phyloP scores from a whole-genome alignment of 1,139 yeast genomes.

The Yamadazyma dushanensis region DNA sequence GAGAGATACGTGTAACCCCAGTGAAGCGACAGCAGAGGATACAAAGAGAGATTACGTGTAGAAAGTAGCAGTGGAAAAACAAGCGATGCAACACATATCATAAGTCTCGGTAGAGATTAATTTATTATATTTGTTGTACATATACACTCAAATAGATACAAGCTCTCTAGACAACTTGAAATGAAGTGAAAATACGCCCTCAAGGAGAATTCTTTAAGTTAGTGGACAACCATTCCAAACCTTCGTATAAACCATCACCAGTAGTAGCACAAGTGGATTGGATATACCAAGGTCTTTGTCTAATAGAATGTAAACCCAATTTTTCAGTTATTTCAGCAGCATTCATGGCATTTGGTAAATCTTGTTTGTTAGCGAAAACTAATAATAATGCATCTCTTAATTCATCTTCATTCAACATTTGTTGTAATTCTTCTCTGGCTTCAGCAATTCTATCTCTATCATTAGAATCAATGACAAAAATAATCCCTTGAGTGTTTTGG shows the following conservation, averaged over 20 bases:
- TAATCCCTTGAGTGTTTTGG: conserved; percentile 46
- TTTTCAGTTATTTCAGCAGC: conserved; percentile 47
- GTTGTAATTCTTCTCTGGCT: conserved; percentile 46
- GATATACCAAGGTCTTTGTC: conserved; percentile 47
- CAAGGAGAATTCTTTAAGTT: conserved; percentile 29
- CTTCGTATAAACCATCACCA: conserved; percentile 46
- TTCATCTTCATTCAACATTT: conserved; percentile 45
- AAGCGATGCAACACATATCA: no score
- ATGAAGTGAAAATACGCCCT: conserved; percentile 2
- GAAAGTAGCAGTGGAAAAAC: no score
- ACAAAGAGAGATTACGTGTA: no score
- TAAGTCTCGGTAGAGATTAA: conserved; percentile 3
- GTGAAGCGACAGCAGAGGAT: no score
- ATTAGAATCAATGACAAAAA: conserved; percentile 43
- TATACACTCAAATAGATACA: conserved; percentile 2
- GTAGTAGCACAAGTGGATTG: conserved; percentile 46
- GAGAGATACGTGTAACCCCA: no score
- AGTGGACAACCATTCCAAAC: conserved; percentile 45
- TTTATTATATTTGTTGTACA: conserved; percentile 2
- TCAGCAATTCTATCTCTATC: conserved; percentile 47
- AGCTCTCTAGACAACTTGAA: conserved; percentile 2
- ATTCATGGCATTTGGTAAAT: conserved; percentile 46
- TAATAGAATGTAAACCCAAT: conserved; percentile 42
- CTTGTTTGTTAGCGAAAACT: conserved; percentile 45
- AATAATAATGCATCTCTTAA: conserved; percentile 43